phyloP scores from a whole-genome alignment of 306 rosid genomes.

The Quillaja saponaria region DNA sequence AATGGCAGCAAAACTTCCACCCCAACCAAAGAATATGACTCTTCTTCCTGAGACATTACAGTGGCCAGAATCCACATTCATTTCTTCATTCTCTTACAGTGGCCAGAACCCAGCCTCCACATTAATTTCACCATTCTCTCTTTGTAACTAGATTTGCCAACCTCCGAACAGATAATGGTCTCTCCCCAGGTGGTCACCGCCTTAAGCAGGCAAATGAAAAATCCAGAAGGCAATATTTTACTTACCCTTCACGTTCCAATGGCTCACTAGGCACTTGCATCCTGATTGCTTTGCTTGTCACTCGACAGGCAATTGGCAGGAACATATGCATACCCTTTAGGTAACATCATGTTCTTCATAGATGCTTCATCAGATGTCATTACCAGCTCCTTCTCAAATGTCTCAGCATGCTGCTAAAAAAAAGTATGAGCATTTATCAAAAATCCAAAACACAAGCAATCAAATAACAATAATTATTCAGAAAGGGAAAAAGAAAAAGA shows the following conservation, averaged over 20 bases:
- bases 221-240: constrained; percentile 22
- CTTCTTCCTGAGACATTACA: constrained; percentile 31
- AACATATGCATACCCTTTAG: constrained; percentile 94
- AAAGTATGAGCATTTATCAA: constrained; percentile 26
- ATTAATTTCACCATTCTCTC: background rate
- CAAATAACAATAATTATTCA: constrained; percentile 11
- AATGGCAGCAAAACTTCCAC: constrained; percentile 48
- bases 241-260: constrained; percentile 57
- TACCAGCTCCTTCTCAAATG: constrained; percentile 84
- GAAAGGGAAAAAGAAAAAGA: background rate
- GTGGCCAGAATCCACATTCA: constrained; percentile 32
- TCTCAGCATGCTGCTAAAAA: constrained; percentile 65
- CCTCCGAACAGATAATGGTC: constrained; percentile 32
- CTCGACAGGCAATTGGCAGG: constrained; percentile 88
- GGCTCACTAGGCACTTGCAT: constrained; percentile 55
- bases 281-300: constrained; percentile 73
- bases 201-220: constrained; percentile 29
- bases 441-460: constrained; percentile 10
- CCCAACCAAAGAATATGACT: constrained; percentile 33
- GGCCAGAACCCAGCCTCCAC: constrained; percentile 3
- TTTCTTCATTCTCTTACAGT: background rate
- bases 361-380: constrained; percentile 99
- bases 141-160: background rate
- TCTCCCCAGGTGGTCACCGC: constrained; percentile 32
- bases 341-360: constrained; percentile 80